Evolutionary conservation across 2,329 filamentous ascomycete species (phyloP).

Genomic region (Pezicula carpinea): DNA sequence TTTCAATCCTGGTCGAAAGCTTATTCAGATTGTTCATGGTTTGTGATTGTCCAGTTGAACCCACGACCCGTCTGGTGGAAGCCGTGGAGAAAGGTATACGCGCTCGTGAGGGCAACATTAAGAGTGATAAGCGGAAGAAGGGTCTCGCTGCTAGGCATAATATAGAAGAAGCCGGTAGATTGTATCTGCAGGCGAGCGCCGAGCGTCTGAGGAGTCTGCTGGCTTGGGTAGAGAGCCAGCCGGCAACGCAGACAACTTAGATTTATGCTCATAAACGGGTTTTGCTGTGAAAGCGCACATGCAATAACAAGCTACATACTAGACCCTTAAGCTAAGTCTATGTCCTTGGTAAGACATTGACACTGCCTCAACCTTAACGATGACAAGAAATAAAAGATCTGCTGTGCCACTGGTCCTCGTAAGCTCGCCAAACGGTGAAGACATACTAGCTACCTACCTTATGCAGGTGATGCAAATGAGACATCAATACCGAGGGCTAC

Average conservation of each 20-base stretch:
- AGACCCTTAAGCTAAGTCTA: too few relatives aligned
- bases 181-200: constrained; percentile 23
- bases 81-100: constrained; percentile 49
- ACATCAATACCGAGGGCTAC: too few relatives aligned
- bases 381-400: too few relatives aligned
- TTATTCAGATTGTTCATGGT: constrained; percentile 42
- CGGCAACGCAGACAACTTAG: not conserved
- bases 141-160: constrained; percentile 24
- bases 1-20: constrained; percentile 50
- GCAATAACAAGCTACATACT: too few relatives aligned
- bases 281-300: too few relatives aligned
- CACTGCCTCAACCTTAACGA: too few relatives aligned
- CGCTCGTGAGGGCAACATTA: constrained; percentile 41
- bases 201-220: constrained; percentile 28
- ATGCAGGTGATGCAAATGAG: too few relatives aligned
- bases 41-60: constrained; percentile 19
- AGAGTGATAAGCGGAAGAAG: constrained; percentile 39
- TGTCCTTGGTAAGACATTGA: too few relatives aligned
- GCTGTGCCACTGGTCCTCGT: too few relatives aligned
- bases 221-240: constrained; percentile 11
- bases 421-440: too few relatives aligned
- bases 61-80: constrained; percentile 30
- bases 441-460: too few relatives aligned
- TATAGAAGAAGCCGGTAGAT: constrained; percentile 18
- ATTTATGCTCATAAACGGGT: too few relatives aligned